Evolutionary conservation across 306 rosid genomes (phyloP).

Genomic region (Amphicarpaea edgeworthii): DNA sequence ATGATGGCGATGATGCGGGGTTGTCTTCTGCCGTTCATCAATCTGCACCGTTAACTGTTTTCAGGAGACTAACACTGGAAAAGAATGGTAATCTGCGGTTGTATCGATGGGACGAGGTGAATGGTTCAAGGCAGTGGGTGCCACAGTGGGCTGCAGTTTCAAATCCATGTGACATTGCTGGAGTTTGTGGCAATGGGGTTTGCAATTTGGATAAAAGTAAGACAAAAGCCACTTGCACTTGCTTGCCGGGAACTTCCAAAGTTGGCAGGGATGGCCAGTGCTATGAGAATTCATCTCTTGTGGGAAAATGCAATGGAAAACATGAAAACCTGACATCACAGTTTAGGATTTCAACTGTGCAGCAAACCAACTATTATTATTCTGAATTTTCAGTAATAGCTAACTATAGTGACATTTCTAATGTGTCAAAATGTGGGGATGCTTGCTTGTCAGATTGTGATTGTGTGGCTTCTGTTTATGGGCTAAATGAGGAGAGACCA

Average conservation of each 20-base stretch:
- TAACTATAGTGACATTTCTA: conserved; percentile 77
- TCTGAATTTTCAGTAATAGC: conserved; percentile 81
- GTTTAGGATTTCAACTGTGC: conserved; percentile 65
- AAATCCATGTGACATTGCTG: conserved; percentile 91
- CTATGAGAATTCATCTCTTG: conserved; percentile 71
- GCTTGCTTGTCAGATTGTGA: conserved; percentile 84
- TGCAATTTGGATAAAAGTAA: conserved; percentile 73
- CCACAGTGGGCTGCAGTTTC: conserved; percentile 96
- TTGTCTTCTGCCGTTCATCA: conserved; percentile 61
- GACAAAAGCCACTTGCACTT: conserved; percentile 81
- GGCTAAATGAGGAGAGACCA: conserved; percentile 80
- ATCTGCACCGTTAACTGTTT: conserved; percentile 51
- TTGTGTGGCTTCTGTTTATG: conserved; percentile 91
- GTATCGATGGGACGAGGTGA: conserved; percentile 85
- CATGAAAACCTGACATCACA: conserved; percentile 53
- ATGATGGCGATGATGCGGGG: conserved; percentile 74
- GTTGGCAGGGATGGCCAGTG: conserved; percentile 65
- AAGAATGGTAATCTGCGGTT: conserved; percentile 77
- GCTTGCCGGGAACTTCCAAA: conserved; percentile 78
- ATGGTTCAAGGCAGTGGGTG: conserved; percentile 90
- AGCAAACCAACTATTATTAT: conserved; percentile 82
- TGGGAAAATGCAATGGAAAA: conserved; percentile 64
- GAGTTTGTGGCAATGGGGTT: conserved; percentile 89
- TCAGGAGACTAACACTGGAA: conserved; percentile 74
- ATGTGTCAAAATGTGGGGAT: conserved; percentile 82